These are phyloP conservation scores for Lactuca saligna DNA, from an alignment of 129 eudicot genomes.

Conservation along the genomic window DNA sequence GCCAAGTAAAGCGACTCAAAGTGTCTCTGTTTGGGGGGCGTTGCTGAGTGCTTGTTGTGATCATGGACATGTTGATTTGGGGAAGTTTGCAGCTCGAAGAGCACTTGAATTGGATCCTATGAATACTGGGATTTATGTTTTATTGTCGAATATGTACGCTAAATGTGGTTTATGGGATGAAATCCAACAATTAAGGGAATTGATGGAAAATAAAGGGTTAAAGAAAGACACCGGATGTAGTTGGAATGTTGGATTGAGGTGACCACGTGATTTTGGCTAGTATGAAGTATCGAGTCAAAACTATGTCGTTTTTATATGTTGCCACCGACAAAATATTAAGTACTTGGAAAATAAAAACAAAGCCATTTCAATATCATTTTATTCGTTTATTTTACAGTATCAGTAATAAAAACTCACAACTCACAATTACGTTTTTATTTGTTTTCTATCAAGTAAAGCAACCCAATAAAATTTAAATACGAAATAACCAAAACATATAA, in stretches of 20 bases:
- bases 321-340: too few relatives aligned
- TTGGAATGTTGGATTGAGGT: constrained; percentile 37
- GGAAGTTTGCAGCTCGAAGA: constrained; percentile 64
- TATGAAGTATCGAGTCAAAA: too few relatives aligned
- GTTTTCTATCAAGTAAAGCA: neutral
- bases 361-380: neutral
- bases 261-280: constrained; percentile 12
- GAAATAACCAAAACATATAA: constrained; percentile 16
- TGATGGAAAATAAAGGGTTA: constrained; percentile 54
- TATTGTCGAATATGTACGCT: constrained; percentile 77
- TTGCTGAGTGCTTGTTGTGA: constrained; percentile 66
- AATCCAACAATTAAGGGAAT: constrained; percentile 49
- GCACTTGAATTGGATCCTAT: constrained; percentile 73
- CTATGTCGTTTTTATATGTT: too few relatives aligned
- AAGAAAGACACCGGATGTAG: constrained; percentile 72
- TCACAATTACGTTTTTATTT: neutral
- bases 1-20: constrained; percentile 34
- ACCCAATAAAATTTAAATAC: neutral
- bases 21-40: constrained; percentile 69
- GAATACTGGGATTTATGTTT: constrained; percentile 65
- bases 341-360: too few relatives aligned
- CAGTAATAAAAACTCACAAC: neutral
- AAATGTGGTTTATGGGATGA: constrained; percentile 70
- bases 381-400: constrained; percentile 1
- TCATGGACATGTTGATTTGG: constrained; percentile 61